Conservation (phyloP, 1,139 yeast genomes). For the Wickerhamiella infanticola region DNA sequence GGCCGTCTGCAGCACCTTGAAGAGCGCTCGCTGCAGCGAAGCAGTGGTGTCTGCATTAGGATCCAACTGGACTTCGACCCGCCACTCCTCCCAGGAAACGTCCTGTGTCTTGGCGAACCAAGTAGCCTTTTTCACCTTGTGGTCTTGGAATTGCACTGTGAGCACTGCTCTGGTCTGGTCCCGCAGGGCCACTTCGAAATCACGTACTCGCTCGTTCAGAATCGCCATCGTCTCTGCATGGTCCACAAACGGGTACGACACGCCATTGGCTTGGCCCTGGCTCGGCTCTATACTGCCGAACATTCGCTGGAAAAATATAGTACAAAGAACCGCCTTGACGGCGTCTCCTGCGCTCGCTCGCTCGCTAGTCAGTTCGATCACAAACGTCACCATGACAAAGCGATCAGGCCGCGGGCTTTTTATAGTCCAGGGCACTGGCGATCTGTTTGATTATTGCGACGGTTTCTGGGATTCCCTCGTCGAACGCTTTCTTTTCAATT, state of each 20-base stretch:
- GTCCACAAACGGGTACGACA: conserved; percentile 22
- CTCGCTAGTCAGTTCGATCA: conserved; percentile 23
- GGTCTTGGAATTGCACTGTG: conserved; percentile 24
- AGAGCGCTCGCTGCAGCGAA: conserved; percentile 31
- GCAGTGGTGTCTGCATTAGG: conserved; percentile 7
- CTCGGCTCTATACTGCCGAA: conserved; percentile 52
- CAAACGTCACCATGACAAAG: neutral
- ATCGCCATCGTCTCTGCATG: conserved; percentile 10
- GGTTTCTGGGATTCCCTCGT: conserved; percentile 29
- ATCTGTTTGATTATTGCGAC: conserved; percentile 27
- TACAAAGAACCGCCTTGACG: conserved; percentile 41
- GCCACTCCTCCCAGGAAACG: conserved; percentile 38
- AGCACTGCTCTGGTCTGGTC: conserved; percentile 11
- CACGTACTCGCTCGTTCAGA: conserved; percentile 8
- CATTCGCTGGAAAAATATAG: conserved; percentile 53
- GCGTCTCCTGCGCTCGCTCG: conserved; percentile 24
- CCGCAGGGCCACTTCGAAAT: conserved; percentile 6
- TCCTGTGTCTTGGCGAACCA: conserved; percentile 32
- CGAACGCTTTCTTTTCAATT: conserved; percentile 26
- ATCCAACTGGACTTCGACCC: conserved; percentile 23
- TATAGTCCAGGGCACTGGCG: conserved; percentile 9
- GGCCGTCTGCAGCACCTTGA: conserved; percentile 34
- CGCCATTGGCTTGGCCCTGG: conserved; percentile 29
- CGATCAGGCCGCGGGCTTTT: neutral
- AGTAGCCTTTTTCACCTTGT: conserved; percentile 21